Base-by-base conservation (phyloP, 1,284 basidiomycete genomes). In the Ustilago curta region DNA sequence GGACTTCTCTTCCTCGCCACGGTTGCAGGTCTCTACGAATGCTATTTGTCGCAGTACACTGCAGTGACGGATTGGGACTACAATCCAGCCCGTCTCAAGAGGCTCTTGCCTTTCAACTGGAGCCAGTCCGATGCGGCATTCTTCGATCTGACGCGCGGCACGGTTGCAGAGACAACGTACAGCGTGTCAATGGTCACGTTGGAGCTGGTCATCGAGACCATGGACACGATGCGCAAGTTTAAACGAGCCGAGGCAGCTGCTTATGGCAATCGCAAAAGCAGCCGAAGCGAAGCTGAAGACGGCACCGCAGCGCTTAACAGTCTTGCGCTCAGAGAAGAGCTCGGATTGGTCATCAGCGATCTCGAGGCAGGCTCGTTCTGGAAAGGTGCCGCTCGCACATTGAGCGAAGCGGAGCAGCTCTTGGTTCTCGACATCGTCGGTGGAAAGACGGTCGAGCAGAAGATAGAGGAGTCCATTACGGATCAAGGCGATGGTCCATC, bases 61-160 rank as follows among this genome's bases (percentile, higher is more conserved):
- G 71, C 71, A 4, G 31, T 74, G 14, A 65, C 71, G 32, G 71
- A 74, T 45, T 74, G 71, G 71, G 71, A 74, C 52, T 74, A 74
- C 59, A 74, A 74, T 18, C 71, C 71, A 8, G 50, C 66, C 8
- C 57, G 71, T 1, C 45, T 74, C 31, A 55, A 62, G 25, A 52
- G 71, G 23, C 59, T 74, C 6, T 25, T 62, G 23, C 71, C 71
- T 5, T 66, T 55, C 62, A 66, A 74, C 37, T 74, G 71, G 61
- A 55, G 42, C 47, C 25, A 65, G 27, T 25, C 54, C 23, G 71
- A 74, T 47, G 59, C 66, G 9, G 62, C 49, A 19, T 44, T 66
- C 32, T 74, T 69, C 49, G 59, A 69, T 23, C 27, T 47, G 32
- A 49, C 61, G 2, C 61, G 71, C 11, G 43, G 49, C 23, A 40